Evolutionary conservation across 495 filamentous ascomycete species (phyloP), one percentile per base, ranked within the genome.

Genomic region (Penicillium pulvis): DNA sequence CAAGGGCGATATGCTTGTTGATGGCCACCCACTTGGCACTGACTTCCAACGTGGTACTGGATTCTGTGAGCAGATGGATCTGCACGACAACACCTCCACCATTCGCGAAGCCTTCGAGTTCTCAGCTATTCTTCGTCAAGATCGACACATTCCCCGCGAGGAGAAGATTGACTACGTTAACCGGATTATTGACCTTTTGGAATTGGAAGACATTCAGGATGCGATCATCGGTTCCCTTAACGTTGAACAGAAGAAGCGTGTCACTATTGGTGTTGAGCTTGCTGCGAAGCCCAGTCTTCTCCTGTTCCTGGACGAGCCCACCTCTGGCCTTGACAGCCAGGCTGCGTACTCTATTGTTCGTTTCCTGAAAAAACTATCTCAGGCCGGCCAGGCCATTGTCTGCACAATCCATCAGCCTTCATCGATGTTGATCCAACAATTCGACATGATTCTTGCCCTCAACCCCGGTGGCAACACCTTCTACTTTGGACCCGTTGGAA

Each of bases 251-350:
- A 81, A 83, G 65, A 88, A 88, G 69, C 82, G 86, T 33, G 79
- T 96, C 3, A 97, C 93, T 2, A 97, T 98, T 55, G 93, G 90
- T 54, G 93, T 98, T 6, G 93, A 98, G 68, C 75, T 98, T 2
- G 93, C 90, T 3, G 91, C 93, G 6, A 92, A 92, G 66, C 93
- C 93, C 0, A 86, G 84, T 23, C 78, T 93, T 0, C 75, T 95
- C 26, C 79, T 94, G 7, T 94, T 94, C 81, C 76, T 94, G 19
- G 90, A 94, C 61, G 90, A 93, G 63, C 90, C 89, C 1, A 91
- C 88, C 6, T 87, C 85, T 51, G 93, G 93, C 53, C 82, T 97
- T 4, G 93, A 97, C 71, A 87, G 85, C 26, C 91, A 96, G 64
- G 88, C 88, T 0, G 92, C 92, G 0, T 90, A 82, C 68, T 90